These are phyloP conservation scores for Lasiodiplodia sp. DNA, from an alignment of 2,329 filamentous ascomycete genomes.

Conservation along the genomic window DNA sequence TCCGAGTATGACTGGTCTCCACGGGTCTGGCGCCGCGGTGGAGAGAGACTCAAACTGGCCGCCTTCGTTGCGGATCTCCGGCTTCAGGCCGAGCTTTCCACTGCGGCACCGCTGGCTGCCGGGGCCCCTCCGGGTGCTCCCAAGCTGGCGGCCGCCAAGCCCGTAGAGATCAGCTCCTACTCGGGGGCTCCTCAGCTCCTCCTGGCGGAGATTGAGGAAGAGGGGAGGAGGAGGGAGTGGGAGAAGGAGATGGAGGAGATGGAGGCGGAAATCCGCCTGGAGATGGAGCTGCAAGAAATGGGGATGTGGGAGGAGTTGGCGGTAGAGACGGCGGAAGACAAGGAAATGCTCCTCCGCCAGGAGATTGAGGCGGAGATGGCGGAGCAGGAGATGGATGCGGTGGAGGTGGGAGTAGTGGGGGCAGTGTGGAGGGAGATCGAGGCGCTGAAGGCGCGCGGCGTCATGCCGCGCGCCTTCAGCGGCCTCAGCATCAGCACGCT, in stretches of 20 bases:
- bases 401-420: conserved; percentile 6
- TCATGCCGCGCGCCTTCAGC: conserved; percentile 6
- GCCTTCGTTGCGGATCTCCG: conserved; percentile 9
- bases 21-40: conserved; percentile 12
- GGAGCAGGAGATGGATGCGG: conserved; percentile 22
- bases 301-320: neutral
- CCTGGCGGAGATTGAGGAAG: neutral
- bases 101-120: neutral
- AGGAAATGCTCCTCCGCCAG: conserved; percentile 13
- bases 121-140: conserved; percentile 7
- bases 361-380: conserved; percentile 25
- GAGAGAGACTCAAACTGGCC: conserved; percentile 3
- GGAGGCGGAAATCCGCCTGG: conserved; percentile 19
- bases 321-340: conserved; percentile 14
- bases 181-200: neutral
- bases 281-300: conserved; percentile 19
- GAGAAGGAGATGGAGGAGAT: conserved; percentile 17
- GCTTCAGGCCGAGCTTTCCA: neutral
- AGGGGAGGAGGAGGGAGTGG: conserved; percentile 7
- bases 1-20: conserved; percentile 20
- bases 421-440: conserved; percentile 13
- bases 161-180: conserved; percentile 6
- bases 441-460: conserved; percentile 19
- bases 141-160: conserved; percentile 11
- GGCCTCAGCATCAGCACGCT: neutral